Base-by-base conservation (phyloP, 2,329 filamentous ascomycete species). In the Monosporascus sp. region DNA sequence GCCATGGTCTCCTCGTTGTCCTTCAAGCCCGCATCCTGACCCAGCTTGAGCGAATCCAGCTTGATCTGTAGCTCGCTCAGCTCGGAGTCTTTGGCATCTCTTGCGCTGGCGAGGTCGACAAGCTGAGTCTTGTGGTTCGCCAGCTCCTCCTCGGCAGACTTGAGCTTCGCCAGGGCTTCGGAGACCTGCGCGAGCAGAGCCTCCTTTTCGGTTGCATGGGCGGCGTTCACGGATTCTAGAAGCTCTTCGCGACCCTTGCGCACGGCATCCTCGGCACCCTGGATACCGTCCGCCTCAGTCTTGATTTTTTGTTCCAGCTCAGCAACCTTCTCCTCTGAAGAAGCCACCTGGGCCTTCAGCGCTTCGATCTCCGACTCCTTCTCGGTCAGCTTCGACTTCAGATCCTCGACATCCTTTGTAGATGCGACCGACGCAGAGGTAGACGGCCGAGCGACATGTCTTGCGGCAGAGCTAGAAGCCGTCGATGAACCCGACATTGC, bases 341-440 rank as follows among this genome's bases (percentile, higher is more conserved):
- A 68, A 53, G 76, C 70, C 48, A 86, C 76, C 60, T 85, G 78
- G 6, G 73, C 71, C 65, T 81, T 82, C 31, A 86, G 74, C 14
- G 77, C 68, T 51, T 79, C 75, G 9, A 85, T 78, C 62, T 84
- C 79, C 6, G 75, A 66, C 61, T 85, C 81, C 56, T 80, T 82
- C 35, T 80, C 75, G 5, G 74, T 72, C 22, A 87, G 72, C 68
- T 84, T 84, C 7, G 73, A 67, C 70, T 82, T 85, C 44, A 87
- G 72, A 46, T 82, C 77, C 48, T 85, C 82, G 3, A 81, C 70
- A 61, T 83, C 81, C 68, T 82, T 84, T 20, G 75, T 65, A 7
- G 75, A 72, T 17, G 72, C 65, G 22, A 75, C 71, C 37, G 73
- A 66, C 18, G 68, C 62, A 46, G 64, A 67, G n/a, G 66, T 64